Conservation (phyloP, 148 eudicot species). For the Fagopyrum esculentum region DNA sequence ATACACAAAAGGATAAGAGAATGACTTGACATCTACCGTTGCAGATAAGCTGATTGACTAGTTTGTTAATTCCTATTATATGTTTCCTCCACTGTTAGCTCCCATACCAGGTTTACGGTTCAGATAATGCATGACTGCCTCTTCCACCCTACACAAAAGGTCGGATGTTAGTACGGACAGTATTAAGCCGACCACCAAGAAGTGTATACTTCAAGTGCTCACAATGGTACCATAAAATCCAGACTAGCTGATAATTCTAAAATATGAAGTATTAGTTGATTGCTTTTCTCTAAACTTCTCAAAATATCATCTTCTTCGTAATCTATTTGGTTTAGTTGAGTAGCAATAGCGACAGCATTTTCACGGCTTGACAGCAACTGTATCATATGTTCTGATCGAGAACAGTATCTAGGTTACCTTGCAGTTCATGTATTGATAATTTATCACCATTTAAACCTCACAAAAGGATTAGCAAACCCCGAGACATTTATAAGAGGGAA, state of each 20-base stretch:
- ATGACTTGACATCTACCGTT: not conserved
- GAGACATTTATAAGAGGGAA: not conserved
- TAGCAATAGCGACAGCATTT: not conserved
- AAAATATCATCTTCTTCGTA: not conserved
- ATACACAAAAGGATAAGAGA: not conserved
- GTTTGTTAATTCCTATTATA: not conserved
- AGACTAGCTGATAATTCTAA: not conserved
- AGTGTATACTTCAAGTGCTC: not conserved
- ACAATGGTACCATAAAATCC: not conserved
- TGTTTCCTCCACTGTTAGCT: slow-evolving; percentile 2
- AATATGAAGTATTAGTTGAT: not conserved
- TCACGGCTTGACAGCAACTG: not conserved
- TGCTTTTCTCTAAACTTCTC: not conserved
- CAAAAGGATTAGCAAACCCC: not conserved
- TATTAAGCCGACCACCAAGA: not conserved
- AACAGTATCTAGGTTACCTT: too few relatives aligned
- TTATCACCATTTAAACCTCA: not conserved
- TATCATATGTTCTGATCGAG: not conserved
- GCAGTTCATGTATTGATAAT: too few relatives aligned
- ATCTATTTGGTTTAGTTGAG: not conserved
- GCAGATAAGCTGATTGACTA: slow-evolving; percentile 1
- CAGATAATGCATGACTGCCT: slow-evolving; percentile 78
- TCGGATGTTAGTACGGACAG: not conserved
- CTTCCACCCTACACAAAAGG: slow-evolving; percentile 55
- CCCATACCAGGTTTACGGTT: slow-evolving; percentile 53